A percentile compares a stretch with the other conserved stretches of the same genome.
Conservation (phyloP, 139 green algal genomes). For the Coelastrella sp. region DNA sequence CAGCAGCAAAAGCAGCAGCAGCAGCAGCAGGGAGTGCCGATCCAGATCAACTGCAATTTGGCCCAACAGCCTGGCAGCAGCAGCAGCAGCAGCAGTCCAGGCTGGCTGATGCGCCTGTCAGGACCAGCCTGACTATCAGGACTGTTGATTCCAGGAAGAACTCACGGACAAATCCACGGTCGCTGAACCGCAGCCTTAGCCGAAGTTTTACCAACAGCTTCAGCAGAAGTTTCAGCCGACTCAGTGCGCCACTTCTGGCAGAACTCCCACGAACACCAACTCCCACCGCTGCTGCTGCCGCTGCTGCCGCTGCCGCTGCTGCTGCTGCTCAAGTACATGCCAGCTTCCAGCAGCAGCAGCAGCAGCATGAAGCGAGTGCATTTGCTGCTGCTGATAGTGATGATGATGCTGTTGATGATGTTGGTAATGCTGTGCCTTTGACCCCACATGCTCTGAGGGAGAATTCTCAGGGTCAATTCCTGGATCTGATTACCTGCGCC, state of each 20-base stretch:
- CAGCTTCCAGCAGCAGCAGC: background rate
- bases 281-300: background rate
- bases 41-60: no score
- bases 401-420: no score
- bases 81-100: background rate
- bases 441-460: background rate
- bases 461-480: background rate
- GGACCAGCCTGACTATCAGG: background rate
- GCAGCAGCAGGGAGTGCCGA: background rate
- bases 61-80: background rate
- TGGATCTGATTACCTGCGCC: background rate
- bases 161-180: background rate
- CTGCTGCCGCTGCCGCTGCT: conserved; percentile 1
- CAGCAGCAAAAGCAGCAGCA: background rate
- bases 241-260: background rate
- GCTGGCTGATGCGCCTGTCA: no score
- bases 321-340: background rate
- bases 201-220: conserved; percentile 1
- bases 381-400: background rate
- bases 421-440: no score
- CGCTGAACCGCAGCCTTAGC: background rate
- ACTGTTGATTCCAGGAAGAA: no score
- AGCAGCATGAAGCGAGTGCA: background rate
- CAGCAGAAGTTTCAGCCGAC: background rate
- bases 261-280: background rate